Evolutionary conservation across 257 asterid genomes (phyloP).

Genomic region (Fraxinus anomala): DNA sequence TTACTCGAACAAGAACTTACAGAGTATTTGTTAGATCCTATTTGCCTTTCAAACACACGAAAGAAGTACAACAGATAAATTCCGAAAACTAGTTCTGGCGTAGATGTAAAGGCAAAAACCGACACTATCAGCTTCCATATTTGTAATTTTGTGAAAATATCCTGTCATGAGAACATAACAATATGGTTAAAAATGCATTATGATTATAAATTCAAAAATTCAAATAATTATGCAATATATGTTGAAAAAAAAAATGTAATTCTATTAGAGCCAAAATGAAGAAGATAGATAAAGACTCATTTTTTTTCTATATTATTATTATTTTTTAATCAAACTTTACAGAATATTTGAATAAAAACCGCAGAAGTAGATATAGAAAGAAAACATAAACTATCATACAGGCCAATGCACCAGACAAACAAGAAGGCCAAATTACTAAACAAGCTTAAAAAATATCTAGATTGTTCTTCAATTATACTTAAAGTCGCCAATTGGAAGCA

Average conservation of each 20-base stretch:
- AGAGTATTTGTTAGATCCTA: slow-evolving; percentile 91
- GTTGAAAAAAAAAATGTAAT: background rate
- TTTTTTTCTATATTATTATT: background rate
- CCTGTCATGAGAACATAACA: slow-evolving; percentile 54
- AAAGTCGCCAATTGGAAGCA: background rate
- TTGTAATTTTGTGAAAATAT: slow-evolving; percentile 82
- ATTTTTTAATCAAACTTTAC: background rate
- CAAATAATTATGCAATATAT: background rate
- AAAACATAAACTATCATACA: background rate
- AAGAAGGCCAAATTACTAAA: background rate
- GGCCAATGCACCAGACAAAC: background rate
- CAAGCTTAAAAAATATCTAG: background rate
- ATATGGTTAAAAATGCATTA: background rate
- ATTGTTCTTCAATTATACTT: background rate
- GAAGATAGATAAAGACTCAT: background rate
- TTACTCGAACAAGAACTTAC: slow-evolving; percentile 55
- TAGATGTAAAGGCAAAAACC: slow-evolving; percentile 85
- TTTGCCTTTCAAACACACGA: slow-evolving; percentile 98
- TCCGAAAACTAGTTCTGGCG: slow-evolving; percentile 93
- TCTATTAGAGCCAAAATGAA: background rate
- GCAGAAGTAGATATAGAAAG: background rate
- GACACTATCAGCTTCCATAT: slow-evolving; percentile 93
- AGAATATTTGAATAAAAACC: background rate
- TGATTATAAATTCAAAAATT: background rate
- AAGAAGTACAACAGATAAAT: slow-evolving; percentile 87